Percentiles rank a stretch among this genome's conserved stretches.
Conservation (phyloP, 139 green algal genomes). For the Chlorella sorokiniana region DNA sequence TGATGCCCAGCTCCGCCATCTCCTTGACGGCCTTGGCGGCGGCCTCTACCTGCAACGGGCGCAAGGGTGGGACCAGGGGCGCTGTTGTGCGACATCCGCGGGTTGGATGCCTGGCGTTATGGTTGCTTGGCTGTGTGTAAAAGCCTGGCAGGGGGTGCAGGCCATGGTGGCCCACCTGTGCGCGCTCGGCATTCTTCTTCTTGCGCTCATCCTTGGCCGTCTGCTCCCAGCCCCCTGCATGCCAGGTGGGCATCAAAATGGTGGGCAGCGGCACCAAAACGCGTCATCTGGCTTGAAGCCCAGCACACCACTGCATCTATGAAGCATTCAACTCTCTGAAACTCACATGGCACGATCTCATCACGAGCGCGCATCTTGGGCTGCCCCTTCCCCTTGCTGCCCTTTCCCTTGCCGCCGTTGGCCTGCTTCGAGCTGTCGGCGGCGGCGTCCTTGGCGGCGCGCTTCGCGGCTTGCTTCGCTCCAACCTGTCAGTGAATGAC, state of each 20-base stretch:
- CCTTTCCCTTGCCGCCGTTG: conserved; percentile 5
- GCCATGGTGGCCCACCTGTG: not conserved
- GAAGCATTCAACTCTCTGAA: not conserved
- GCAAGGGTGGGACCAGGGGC: not conserved
- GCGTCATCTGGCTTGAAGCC: not conserved
- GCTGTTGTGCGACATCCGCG: not conserved
- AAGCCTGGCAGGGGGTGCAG: not conserved
- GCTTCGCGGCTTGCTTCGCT: conserved; percentile 12
- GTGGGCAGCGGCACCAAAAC: not conserved
- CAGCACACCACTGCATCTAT: not conserved
- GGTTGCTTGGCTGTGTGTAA: not conserved
- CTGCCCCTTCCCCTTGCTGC: conserved; percentile 4
- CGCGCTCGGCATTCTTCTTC: conserved; percentile 14
- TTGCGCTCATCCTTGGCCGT: conserved; percentile 26
- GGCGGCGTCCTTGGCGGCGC: conserved; percentile 13
- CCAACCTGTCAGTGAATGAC: not conserved
- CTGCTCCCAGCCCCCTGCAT: conserved; percentile 11
- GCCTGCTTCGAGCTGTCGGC: not conserved
- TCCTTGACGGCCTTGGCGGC: conserved; percentile 32
- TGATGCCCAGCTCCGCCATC: conserved; percentile 25
- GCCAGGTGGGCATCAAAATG: not conserved
- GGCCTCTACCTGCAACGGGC: not conserved
- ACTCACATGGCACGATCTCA: conserved; percentile 20
- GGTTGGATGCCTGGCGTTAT: too few relatives aligned
- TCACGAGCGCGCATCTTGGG: conserved; percentile 9